Base-by-base conservation (phyloP, 1,139 yeast species). In the Debaryomyces sp. region DNA sequence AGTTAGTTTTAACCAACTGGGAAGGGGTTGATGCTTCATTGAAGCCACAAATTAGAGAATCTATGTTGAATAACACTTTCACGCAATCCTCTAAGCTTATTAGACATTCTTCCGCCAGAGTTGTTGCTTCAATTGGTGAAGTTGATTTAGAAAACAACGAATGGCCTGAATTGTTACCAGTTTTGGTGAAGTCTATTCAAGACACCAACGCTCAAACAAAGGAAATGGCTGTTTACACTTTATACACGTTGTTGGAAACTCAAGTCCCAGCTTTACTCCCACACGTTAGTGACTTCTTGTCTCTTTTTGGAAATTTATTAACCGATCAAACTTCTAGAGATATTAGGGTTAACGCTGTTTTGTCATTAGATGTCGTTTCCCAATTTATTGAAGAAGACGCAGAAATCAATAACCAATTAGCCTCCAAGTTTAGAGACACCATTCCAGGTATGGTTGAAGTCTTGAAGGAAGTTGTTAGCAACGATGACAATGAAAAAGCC, bases 51-150 rank as follows among this genome's bases (percentile, higher is more conserved):
- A 85, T 94, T 64, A 85, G 89, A 64, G 74, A 76, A 39, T 78
- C 94, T 23, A 69, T 92, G 60, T 78, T 94, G 59, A 78, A 80
- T 55, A 79, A 84, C 54, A 84, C 96, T 40, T 84, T 91, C 68
- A 75, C 77, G 45, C 67, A 64, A 52, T 59, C 67, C 30, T 75
- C 81, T 51, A 84, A 89, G 61, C 75, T 82, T 51, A 87, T 92
- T 53, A 84, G 97, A 71, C 98, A 94, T 71, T 84, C 96, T 24
- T 81, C 88, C 49, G 91, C 98, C 9, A 84, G 97, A 68, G 89
- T 92, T 49, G 85, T 94, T 56, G 85, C 97, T 27, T 86, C 92
- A 41, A 89, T 94, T 62, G 96, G 91, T 41, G 84, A 84, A 56
- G 69, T 77, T 47, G 98, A 94, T 65, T 75, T 91, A 55, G 78